Evolutionary conservation across 345 rosid species (phyloP).

Genomic region (Eucalyptus sp.): DNA sequence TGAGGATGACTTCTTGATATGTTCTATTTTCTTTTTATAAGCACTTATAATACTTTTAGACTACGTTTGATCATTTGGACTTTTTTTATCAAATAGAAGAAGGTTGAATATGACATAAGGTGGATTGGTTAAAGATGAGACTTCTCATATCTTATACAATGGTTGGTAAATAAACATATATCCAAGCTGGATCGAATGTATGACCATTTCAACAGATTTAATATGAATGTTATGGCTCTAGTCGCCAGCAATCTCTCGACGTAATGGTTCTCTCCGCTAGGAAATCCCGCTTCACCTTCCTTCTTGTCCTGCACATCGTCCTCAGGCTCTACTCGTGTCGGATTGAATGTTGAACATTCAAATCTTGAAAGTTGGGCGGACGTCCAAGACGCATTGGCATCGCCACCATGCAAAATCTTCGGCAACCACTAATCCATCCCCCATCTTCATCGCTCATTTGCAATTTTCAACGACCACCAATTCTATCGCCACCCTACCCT

Average conservation of each 20-base stretch:
- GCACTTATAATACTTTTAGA: accelerated
- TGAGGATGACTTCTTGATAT: neutral
- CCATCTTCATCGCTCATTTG: neutral
- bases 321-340: neutral
- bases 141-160: neutral
- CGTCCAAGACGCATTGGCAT: neutral
- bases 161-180: neutral
- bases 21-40: neutral
- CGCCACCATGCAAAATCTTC: neutral
- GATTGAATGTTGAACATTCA: neutral
- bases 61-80: neutral
- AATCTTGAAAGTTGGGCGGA: neutral
- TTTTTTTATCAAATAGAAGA: neutral
- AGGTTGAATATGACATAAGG: neutral
- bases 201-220: neutral
- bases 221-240: neutral
- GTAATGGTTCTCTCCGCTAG: neutral
- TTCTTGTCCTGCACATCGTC: neutral
- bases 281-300: neutral
- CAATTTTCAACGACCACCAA: neutral
- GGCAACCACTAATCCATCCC: neutral
- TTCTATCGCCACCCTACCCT: neutral
- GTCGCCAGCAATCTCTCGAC: neutral
- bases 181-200: neutral
- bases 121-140: neutral